phyloP scores from a whole-genome alignment of 179 eudicot species.

The Amaranthus tricolor region DNA sequence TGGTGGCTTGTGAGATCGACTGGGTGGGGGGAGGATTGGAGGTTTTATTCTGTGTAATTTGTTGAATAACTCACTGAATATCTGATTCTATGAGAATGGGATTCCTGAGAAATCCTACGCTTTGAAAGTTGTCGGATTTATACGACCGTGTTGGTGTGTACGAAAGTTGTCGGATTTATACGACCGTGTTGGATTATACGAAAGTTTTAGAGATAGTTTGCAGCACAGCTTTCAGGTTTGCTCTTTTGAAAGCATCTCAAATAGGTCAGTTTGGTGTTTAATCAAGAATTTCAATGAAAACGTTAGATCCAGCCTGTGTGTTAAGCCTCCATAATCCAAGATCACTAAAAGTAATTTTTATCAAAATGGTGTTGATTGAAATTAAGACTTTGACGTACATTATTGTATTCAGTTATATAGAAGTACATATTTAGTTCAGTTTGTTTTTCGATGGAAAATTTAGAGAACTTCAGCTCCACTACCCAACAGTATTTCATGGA shows the following conservation, averaged over 20 bases:
- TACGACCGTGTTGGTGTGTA: conserved; percentile 10
- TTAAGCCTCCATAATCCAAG: too few species aligned
- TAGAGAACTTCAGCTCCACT: too few species aligned
- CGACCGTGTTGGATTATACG: conserved; percentile 7
- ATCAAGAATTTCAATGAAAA: too few species aligned
- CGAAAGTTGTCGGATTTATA: conserved; percentile 25
- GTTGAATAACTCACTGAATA: conserved; percentile 23
- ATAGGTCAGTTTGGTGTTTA: too few species aligned
- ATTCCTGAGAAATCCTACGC: conserved; percentile 21
- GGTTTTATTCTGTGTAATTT: conserved; percentile 25
- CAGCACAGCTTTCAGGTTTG: background rate
- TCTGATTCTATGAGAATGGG: conserved; percentile 29
- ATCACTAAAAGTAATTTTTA: too few species aligned
- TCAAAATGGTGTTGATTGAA: too few species aligned
- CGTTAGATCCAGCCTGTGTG: too few species aligned
- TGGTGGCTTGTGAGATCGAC: conserved; percentile 19
- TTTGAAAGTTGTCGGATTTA: conserved; percentile 20
- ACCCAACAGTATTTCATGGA: too few species aligned
- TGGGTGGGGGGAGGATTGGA: conserved; percentile 21
- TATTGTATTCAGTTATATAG: too few species aligned
- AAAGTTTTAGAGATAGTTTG: background rate
- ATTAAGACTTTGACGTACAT: too few species aligned
- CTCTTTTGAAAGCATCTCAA: background rate
- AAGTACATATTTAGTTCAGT: too few species aligned
- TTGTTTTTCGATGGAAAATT: too few species aligned